phyloP scores from a whole-genome alignment of 2,329 filamentous ascomycete species.

The Colletotrichum phormii region DNA sequence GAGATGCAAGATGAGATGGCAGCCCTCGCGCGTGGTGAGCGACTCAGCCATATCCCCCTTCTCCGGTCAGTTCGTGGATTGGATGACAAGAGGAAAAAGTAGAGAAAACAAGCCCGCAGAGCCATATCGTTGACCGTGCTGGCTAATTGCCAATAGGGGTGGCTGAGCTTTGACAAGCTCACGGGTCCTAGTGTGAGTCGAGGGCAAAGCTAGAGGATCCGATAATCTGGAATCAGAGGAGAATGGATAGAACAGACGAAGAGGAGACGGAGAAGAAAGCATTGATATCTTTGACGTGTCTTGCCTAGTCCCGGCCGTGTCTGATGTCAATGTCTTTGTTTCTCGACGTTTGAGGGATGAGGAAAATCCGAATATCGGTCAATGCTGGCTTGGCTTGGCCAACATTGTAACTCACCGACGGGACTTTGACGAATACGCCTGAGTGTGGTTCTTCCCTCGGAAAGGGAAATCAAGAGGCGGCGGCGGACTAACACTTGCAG shows the following conservation, averaged over 20 bases:
- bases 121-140: conserved; percentile 29
- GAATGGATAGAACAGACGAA: conserved; percentile 3
- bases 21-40: conserved; percentile 16
- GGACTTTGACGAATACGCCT: conserved; percentile 6
- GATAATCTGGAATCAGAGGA: background rate
- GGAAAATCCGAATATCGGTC: conserved; percentile 16
- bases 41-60: conserved; percentile 20
- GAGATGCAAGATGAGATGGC: conserved; percentile 36
- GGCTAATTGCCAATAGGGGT: conserved; percentile 15
- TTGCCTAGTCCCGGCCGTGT: background rate
- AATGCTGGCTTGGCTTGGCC: background rate
- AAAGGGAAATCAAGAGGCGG: background rate
- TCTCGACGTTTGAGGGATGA: conserved; percentile 1
- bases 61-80: conserved; percentile 3
- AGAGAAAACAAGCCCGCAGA: background rate
- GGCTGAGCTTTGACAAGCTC: conserved; percentile 27
- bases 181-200: conserved; percentile 5
- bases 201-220: conserved; percentile 2
- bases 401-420: background rate
- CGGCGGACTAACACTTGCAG: background rate
- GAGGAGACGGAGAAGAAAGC: background rate
- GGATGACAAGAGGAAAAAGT: conserved; percentile 23
- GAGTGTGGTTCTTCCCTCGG: background rate
- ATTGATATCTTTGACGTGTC: conserved; percentile 8
- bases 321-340: conserved; percentile 1